Evolutionary conservation across 768 basidiomycete species (phyloP).

Genomic region (Mycena filopes): DNA sequence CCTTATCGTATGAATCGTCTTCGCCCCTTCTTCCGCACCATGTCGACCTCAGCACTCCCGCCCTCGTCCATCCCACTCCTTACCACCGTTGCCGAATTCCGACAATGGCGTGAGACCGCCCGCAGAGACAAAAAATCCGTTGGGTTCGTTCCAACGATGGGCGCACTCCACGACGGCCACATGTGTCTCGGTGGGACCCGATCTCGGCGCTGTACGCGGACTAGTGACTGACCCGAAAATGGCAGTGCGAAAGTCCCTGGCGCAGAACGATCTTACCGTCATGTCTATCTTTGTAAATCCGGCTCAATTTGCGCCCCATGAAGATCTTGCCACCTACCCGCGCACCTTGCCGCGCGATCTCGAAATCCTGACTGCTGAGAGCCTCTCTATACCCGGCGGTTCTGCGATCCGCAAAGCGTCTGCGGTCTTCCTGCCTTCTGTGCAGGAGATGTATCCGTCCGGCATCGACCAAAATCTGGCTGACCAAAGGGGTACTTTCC

Average conservation of each 20-base stretch:
- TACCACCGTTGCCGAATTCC: constrained; percentile 67
- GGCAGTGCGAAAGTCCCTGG: constrained; percentile 80
- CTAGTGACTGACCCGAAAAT: constrained; percentile 9
- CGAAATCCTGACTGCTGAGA: constrained; percentile 59
- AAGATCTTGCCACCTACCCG: constrained; percentile 93
- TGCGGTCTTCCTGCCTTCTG: constrained; percentile 84
- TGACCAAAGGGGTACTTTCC: constrained; percentile 86
- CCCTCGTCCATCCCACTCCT: constrained; percentile 59
- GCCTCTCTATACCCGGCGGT: constrained; percentile 30
- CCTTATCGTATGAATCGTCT: constrained; percentile 5
- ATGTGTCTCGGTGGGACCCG: constrained; percentile 80
- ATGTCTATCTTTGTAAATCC: constrained; percentile 98
- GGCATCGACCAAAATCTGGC: constrained; percentile 83
- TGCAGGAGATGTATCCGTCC: constrained; percentile 91
- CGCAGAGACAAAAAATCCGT: constrained; percentile 71
- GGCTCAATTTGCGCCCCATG: constrained; percentile 95
- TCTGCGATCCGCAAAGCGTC: constrained; percentile 55
- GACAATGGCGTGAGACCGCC: constrained; percentile 79
- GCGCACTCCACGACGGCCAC: constrained; percentile 94
- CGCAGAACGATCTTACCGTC: constrained; percentile 85
- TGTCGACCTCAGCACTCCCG: constrained; percentile 40
- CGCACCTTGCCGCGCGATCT: constrained; percentile 86
- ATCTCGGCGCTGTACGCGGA: neutral
- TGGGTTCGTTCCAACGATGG: constrained; percentile 98
- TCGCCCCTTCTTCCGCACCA: constrained; percentile 22